Evolutionary conservation across 108 stramenopile species (phyloP), one percentile per base, ranked within the genome.

Genomic region (Fistulifera pelliculosa): DNA sequence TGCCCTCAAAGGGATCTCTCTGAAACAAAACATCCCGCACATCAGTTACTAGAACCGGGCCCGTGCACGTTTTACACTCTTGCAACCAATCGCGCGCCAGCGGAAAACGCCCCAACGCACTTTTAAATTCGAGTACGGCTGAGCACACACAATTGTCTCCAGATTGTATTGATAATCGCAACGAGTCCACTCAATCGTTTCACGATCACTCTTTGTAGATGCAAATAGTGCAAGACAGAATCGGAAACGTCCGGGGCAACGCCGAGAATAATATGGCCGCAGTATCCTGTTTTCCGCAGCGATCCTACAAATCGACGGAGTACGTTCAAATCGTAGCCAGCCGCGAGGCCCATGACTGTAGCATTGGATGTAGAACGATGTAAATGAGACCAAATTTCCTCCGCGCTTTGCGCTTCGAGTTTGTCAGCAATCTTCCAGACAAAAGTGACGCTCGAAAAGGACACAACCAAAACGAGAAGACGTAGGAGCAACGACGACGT

Each of bases 1-100:
- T 27, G 5, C 74, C 69, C 26, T 61, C 81, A 53, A 87, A 87
- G 7, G 86, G 86, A 73, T 87, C 77, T 21, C 53, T 13, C 52
- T 87, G 85, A 52, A 87, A 87, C 39, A 66, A 62, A 4, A 73
- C 58, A 66, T 87, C 86, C n/a, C 81, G 51, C 10, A 78, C 74
- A 56, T 87, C 86, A 1, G 72, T 74, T 10, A 79, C 49, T 31
- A 88, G 53, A 8, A 88, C 75, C 3, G 82, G 80, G 26, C 83
- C 86, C n/a, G 82, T 83, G 56, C 86, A 88, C 0, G 60, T 52
- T 0, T 52, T 44, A 51, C 86, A 88, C 26, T 81, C 71, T 18
- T 63, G 35, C 54, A 88, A 52, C 64, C 66, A 84, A 55, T 88
- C 80, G 47, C 73, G 61, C 27, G 65, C 53, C 12, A 84, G 35